Evolutionary conservation across 176 grass and related monocot genomes (phyloP), one percentile per base, ranked within the genome.

Genomic region (Urochloa ruziziensis): DNA sequence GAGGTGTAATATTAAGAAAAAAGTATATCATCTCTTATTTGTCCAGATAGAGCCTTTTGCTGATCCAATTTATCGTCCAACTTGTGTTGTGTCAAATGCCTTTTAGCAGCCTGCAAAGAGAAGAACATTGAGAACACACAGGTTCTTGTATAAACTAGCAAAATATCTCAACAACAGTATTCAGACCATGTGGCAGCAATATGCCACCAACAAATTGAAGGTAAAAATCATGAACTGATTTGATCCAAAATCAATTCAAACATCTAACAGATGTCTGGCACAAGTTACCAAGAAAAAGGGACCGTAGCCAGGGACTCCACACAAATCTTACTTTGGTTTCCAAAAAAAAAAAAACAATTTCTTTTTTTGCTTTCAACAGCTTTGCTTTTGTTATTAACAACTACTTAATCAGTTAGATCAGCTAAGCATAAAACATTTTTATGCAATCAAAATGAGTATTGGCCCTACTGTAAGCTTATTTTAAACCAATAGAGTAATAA

Each of bases 1-100:
- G n/a, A 83, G 19, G 19, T 57, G 36, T 52, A 10, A 53, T 70
- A 70, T 52, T 53, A 40, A 74, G 21, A 23, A 30, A 77, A 33
- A 56, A 23, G 23, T 94, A 97, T 92, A 90, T 95, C 91, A 64
- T 91, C 92, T 91, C 87, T 95, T 73, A 95, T 98, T 85, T 91
- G 86, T 81, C 91, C 91, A 80, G 93, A 91, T 37, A 95, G 82
- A 37, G 90, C 93, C 77, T 98, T 98, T 74, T 98, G 93, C 80
- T 98, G 93, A 89, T 95, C 96, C 83, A 98, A 87, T 86, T 98
- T 98, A 60, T 94, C 93, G 85, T 98, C 96, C 86, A 98, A 83
- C 79, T 89, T 95, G 54, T 93, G 91, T 52, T 98, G 96, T 53
- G 93, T 95, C 66, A 98, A 85, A 91, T 98, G 96, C 74, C 78